Conservation (phyloP, 305 asterid genomes). For the Salvia sclarea region DNA sequence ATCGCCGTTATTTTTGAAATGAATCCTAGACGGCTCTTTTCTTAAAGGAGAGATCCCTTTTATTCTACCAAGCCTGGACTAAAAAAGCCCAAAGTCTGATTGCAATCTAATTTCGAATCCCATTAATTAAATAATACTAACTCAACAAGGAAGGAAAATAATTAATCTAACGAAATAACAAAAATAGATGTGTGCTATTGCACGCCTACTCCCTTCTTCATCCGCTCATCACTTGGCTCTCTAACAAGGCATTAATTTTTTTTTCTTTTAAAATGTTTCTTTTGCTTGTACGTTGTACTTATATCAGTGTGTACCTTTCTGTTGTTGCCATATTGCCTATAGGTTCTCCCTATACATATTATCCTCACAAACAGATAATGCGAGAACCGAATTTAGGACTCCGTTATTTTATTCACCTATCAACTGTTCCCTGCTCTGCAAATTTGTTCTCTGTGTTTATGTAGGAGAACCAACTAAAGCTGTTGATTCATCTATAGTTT, state of each 20-base stretch:
- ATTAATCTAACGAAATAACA: too few species aligned
- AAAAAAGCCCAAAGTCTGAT: not conserved
- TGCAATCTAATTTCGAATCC: too few species aligned
- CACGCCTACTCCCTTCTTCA: too few species aligned
- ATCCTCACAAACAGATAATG: not conserved
- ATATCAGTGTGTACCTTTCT: not conserved
- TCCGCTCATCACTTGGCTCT: too few species aligned
- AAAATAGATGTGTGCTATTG: too few species aligned
- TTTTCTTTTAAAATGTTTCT: not conserved
- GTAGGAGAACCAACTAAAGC: too few species aligned
- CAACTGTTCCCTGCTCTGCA: not conserved
- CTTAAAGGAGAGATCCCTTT: not conserved
- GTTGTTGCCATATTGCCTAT: not conserved
- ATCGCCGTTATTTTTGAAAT: too few species aligned
- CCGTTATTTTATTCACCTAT: not conserved
- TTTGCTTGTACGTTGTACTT: not conserved
- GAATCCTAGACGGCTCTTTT: not conserved
- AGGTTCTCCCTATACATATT: not conserved
- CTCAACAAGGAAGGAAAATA: too few species aligned
- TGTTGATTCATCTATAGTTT: too few species aligned
- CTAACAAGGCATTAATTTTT: too few species aligned
- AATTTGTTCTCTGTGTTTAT: not conserved
- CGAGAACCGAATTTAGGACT: not conserved
- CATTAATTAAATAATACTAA: too few species aligned
- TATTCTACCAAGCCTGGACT: not conserved